phyloP scores from a whole-genome alignment of 2,329 filamentous ascomycete genomes.

The Botrytis fragariae region DNA sequence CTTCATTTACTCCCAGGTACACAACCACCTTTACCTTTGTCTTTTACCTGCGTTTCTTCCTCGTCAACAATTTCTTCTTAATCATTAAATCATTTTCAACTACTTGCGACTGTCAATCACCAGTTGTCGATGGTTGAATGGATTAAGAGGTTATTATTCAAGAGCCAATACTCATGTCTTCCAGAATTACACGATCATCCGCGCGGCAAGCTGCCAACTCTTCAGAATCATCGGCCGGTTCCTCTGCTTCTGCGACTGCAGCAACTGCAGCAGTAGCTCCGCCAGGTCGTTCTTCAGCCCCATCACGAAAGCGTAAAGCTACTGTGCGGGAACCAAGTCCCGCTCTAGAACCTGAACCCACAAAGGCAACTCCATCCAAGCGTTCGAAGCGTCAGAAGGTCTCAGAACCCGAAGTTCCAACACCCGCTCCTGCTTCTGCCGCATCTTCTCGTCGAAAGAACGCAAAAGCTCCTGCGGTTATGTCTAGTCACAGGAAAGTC shows the following conservation, averaged over 20 bases:
- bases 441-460: conserved; percentile 53
- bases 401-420: conserved; percentile 46
- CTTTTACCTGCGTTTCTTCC: conserved; percentile 16
- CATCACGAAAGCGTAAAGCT: conserved; percentile 75
- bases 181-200: conserved; percentile 93
- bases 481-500: conserved; percentile 71
- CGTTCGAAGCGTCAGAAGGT: conserved; percentile 72
- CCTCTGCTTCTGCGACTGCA: conserved; percentile 45
- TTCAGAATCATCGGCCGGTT: conserved; percentile 36
- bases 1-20: conserved; percentile 27
- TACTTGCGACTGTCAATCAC: conserved; percentile 23
- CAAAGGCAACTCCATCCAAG: conserved; percentile 48
- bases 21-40: conserved; percentile 25
- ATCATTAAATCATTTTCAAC: conserved; percentile 19
- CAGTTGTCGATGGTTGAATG: conserved; percentile 27
- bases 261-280: conserved; percentile 39
- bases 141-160: conserved; percentile 20
- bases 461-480: conserved; percentile 60
- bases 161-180: conserved; percentile 73
- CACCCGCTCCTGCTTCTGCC: conserved; percentile 40
- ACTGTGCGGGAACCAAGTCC: conserved; percentile 52
- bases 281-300: conserved; percentile 47
- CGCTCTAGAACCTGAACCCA: conserved; percentile 40
- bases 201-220: conserved; percentile 77
- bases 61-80: conserved; percentile 18